Conservation (phyloP, 108 stramenopile species). For the Skeletonema grethae region DNA sequence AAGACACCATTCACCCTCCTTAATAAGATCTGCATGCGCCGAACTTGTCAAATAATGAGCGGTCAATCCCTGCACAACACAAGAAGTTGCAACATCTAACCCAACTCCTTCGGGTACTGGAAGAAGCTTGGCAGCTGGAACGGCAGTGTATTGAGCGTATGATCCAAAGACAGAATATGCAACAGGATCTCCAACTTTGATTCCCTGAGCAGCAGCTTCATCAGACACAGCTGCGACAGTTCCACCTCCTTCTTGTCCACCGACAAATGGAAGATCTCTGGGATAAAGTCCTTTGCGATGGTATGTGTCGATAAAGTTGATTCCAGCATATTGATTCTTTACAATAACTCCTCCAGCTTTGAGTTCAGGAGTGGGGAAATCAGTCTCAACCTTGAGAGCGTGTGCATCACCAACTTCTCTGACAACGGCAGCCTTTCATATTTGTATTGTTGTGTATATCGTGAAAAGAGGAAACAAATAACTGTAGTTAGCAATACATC, state of each 20-base stretch:
- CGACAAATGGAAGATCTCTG: constrained; percentile 60
- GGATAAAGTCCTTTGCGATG: constrained; percentile 76
- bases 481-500: constrained; percentile 3
- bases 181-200: constrained; percentile 58
- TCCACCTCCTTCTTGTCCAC: constrained; percentile 80
- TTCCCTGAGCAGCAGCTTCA: constrained; percentile 38
- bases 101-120: constrained; percentile 66
- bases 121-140: constrained; percentile 48
- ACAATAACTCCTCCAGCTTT: constrained; percentile 63
- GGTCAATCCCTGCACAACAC: constrained; percentile 67
- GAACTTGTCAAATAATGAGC: constrained; percentile 59
- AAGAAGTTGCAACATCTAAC: constrained; percentile 51
- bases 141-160: constrained; percentile 66
- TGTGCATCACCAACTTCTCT: constrained; percentile 67
- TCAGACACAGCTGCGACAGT: constrained; percentile 52
- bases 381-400: constrained; percentile 56
- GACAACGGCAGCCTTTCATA: constrained; percentile 67
- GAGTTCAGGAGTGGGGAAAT: constrained; percentile 53
- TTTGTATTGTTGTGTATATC: neutral
- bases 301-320: constrained; percentile 87
- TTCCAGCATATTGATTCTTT: constrained; percentile 69
- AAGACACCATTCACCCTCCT: constrained; percentile 59
- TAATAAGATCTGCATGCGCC: constrained; percentile 51
- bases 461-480: constrained; percentile 1
- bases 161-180: constrained; percentile 59